Conservation (phyloP, 805 yeast genomes). For the Ogataea pilisensis region DNA sequence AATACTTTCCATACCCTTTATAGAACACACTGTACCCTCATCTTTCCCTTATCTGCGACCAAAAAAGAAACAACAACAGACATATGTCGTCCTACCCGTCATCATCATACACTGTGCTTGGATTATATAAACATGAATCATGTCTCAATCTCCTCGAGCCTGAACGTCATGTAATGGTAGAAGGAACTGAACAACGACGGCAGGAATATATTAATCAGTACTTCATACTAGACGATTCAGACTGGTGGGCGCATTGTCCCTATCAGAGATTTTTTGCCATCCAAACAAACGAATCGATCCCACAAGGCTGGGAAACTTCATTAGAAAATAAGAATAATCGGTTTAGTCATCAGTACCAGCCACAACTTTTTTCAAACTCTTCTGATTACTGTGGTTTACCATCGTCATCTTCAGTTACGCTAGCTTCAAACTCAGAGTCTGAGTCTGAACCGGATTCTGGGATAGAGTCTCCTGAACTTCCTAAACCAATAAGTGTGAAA, state of each 20-base stretch:
- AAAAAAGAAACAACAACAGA: no score
- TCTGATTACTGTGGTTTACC: no score
- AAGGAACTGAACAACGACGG: no score
- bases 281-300: conserved; percentile 11
- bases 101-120: neutral
- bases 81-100: neutral
- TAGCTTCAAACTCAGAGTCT: neutral
- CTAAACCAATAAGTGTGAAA: neutral
- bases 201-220: neutral
- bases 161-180: neutral
- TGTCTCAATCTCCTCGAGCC: neutral
- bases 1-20: no score
- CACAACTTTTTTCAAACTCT: no score
- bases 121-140: neutral
- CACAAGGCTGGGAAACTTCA: conserved; percentile 16
- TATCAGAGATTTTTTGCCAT: conserved; percentile 24
- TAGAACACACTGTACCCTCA: no score
- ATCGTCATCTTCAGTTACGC: no score
- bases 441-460: neutral
- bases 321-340: conserved; percentile 16
- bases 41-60: no score
- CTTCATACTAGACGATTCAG: conserved; percentile 7
- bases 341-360: conserved; percentile 34
- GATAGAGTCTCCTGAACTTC: neutral
- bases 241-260: conserved; percentile 24